These are phyloP conservation scores for Arthroderma sp. DNA, from an alignment of 2,329 filamentous ascomycete genomes.

Conservation along the genomic window DNA sequence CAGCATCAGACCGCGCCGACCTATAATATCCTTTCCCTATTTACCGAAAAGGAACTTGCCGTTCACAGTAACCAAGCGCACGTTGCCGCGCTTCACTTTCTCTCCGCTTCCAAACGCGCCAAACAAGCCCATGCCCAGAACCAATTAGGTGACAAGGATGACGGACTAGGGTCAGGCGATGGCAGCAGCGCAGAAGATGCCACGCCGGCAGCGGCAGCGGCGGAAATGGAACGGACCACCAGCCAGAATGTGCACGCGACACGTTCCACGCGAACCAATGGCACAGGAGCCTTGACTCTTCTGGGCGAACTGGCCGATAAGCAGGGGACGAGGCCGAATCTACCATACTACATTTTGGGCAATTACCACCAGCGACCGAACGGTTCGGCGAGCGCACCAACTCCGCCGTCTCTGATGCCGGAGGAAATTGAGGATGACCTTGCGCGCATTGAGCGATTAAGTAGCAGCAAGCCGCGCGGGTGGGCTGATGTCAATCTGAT, in stretches of 20 bases:
- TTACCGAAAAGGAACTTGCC: conserved; percentile 53
- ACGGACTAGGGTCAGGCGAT: conserved; percentile 20
- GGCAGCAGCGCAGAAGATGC: conserved; percentile 29
- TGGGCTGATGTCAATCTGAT: conserved; percentile 31
- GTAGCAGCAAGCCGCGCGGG: conserved; percentile 22
- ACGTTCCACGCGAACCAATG: conserved; percentile 39
- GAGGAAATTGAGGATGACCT: conserved; percentile 36
- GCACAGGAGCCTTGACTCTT: conserved; percentile 40
- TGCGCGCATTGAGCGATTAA: conserved; percentile 27
- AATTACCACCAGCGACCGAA: conserved; percentile 33
- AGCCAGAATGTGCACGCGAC: conserved; percentile 45
- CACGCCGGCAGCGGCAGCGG: conserved; percentile 27
- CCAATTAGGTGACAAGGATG: conserved; percentile 29
- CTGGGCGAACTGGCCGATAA: conserved; percentile 44
- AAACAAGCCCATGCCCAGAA: conserved; percentile 27
- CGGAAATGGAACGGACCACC: conserved; percentile 49
- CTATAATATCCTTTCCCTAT: conserved; percentile 51
- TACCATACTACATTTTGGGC: conserved; percentile 34
- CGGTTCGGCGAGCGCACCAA: conserved; percentile 26
- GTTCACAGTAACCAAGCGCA: conserved; percentile 49
- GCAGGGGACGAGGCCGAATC: conserved; percentile 30
- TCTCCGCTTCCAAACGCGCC: conserved; percentile 41
- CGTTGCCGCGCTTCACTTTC: conserved; percentile 44
- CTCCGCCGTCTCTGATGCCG: conserved; percentile 30
- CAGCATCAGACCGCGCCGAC: conserved; percentile 45